phyloP scores from a whole-genome alignment of 2,329 filamentous ascomycete genomes.

The Pestalotiopsis sp. region DNA sequence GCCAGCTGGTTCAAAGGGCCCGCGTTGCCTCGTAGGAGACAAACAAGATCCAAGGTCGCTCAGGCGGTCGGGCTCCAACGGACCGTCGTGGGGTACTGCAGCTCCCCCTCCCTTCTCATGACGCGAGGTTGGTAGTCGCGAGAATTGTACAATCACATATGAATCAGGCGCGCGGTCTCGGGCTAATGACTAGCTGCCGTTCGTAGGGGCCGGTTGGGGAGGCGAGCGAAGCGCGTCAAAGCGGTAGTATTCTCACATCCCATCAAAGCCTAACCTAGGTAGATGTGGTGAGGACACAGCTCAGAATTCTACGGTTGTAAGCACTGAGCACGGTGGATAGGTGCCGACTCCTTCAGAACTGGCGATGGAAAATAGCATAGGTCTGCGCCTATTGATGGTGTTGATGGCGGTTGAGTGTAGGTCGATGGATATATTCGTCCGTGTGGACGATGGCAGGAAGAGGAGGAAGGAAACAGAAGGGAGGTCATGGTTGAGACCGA shows the following conservation, averaged over 20 bases:
- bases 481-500: conserved; percentile 2
- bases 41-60: background rate
- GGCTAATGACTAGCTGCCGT: background rate
- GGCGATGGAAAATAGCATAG: no score
- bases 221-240: conserved; percentile 5
- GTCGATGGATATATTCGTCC: no score
- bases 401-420: no score
- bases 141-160: conserved; percentile 3
- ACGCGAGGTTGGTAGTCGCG: background rate
- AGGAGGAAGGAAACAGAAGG: background rate
- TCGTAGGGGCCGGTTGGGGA: background rate
- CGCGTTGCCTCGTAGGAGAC: background rate
- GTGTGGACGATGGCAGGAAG: no score
- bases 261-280: background rate
- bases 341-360: no score
- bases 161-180: conserved; percentile 5
- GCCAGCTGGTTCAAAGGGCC: background rate
- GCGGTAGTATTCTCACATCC: background rate
- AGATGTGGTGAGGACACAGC: background rate
- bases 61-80: conserved; percentile 1
- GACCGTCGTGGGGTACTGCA: conserved; percentile 4
- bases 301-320: background rate
- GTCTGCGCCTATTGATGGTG: no score
- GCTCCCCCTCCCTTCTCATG: background rate
- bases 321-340: background rate